Conservation (phyloP, 75 land plant genomes). For the Pseudotsuga menziesii region DNA sequence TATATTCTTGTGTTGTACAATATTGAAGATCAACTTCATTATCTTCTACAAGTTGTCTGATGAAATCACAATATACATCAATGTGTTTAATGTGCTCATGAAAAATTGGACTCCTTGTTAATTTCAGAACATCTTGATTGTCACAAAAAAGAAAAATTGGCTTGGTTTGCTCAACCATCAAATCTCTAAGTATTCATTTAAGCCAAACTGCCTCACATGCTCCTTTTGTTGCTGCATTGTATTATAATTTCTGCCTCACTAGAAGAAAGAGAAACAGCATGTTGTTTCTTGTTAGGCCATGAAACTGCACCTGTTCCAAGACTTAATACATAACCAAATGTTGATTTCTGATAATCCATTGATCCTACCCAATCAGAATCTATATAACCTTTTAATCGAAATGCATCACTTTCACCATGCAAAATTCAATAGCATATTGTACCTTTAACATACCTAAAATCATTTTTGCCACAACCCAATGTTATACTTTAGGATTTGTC, state of each 20-base stretch:
- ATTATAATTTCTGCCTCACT: not conserved
- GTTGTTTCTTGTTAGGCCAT: not conserved
- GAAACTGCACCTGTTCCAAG: not conserved
- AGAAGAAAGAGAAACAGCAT: not conserved
- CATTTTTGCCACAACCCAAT: too few relatives aligned
- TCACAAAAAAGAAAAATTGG: not conserved
- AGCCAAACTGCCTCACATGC: not conserved
- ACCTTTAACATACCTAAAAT: too few relatives aligned
- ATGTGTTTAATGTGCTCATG: not conserved
- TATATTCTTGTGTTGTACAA: too few relatives aligned
- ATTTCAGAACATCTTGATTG: not conserved
- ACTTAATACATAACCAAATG: not conserved
- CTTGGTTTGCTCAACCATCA: not conserved
- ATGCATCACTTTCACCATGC: too few relatives aligned
- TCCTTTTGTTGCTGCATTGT: not conserved
- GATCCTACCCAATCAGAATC: too few relatives aligned
- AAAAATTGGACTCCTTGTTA: not conserved
- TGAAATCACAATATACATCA: not conserved
- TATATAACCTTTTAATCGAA: too few relatives aligned
- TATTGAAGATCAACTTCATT: not conserved
- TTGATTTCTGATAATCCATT: too few relatives aligned
- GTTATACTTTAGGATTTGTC: too few relatives aligned
- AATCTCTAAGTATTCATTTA: not conserved
- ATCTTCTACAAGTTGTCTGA: not conserved
- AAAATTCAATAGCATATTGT: too few relatives aligned